Evolutionary conservation across 1,284 basidiomycete genomes (phyloP).

Genomic region (Boletus semigastroideus): DNA sequence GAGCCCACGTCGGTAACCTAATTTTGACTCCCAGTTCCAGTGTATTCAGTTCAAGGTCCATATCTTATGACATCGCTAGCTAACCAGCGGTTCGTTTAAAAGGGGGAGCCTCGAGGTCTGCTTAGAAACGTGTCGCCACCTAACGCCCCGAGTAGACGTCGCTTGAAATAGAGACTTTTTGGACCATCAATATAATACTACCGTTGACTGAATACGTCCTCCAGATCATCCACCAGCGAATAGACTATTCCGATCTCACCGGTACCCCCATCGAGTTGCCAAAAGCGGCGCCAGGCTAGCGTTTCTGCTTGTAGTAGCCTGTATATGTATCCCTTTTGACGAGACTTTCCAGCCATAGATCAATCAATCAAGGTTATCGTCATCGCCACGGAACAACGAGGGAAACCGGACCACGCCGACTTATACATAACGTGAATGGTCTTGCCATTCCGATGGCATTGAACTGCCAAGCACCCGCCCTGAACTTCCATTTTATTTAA

Average conservation of each 20-base stretch:
- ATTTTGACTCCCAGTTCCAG: neutral
- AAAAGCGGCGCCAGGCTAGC: neutral
- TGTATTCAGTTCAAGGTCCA: neutral
- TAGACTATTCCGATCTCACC: neutral
- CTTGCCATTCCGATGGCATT: neutral
- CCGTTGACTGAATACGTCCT: slow-evolving; percentile 4
- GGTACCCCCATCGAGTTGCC: neutral
- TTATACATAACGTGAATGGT: slow-evolving; percentile 27
- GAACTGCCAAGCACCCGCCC: neutral
- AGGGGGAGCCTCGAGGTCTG: neutral
- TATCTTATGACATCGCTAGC: neutral
- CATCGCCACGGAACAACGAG: slow-evolving; percentile 12
- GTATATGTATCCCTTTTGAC: neutral
- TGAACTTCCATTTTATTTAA: slow-evolving; percentile 19
- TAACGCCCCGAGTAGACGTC: neutral
- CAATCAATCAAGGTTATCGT: slow-evolving; percentile 10
- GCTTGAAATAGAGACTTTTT: neutral
- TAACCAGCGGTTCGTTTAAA: neutral
- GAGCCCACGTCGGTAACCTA: neutral
- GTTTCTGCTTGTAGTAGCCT: neutral
- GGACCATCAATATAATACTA: neutral
- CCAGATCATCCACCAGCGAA: neutral
- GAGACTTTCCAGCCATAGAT: slow-evolving; percentile 1
- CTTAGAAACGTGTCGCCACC: slow-evolving; percentile 3
- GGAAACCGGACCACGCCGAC: slow-evolving; percentile 26